phyloP scores from a whole-genome alignment of 257 asterid species.

The Jacaranda copaia region DNA sequence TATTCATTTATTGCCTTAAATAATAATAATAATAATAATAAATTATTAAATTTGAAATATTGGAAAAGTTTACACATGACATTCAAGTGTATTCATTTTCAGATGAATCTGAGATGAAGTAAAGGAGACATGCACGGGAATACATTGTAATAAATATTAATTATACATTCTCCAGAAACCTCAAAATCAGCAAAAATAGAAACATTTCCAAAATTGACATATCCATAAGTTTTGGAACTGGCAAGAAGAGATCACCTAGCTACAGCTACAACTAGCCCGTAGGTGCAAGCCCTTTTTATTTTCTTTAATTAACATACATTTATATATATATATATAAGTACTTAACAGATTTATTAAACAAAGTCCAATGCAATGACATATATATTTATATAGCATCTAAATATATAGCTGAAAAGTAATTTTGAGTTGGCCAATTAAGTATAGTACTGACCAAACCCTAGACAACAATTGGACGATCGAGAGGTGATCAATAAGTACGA shows the following conservation, averaged over 20 bases:
- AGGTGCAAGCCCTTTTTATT: too few relatives aligned
- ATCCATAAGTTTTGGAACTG: constrained; percentile 28
- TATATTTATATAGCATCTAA: constrained; percentile 22
- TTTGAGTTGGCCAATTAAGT: constrained; percentile 43
- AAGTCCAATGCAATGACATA: constrained; percentile 33
- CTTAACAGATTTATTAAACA: not conserved
- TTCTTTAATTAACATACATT: too few relatives aligned
- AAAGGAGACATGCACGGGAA: too few relatives aligned
- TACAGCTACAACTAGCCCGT: too few relatives aligned
- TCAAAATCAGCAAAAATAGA: not conserved
- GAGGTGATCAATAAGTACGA: constrained; percentile 15
- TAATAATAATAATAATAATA: too few relatives aligned
- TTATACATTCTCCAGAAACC: too few relatives aligned
- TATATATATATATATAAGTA: not conserved
- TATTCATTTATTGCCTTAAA: too few relatives aligned
- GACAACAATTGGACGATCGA: constrained; percentile 23
- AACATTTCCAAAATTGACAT: constrained; percentile 32
- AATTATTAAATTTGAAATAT: too few relatives aligned
- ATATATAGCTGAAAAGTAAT: constrained; percentile 17
- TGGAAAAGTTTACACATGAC: too few relatives aligned
- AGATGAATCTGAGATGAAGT: too few relatives aligned
- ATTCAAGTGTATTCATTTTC: too few relatives aligned
- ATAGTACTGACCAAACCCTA: constrained; percentile 53
- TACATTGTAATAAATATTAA: too few relatives aligned
- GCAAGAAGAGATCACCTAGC: not conserved